Percentiles rank a stretch among this genome's conserved stretches.
phyloP scores from a whole-genome alignment of 148 eudicot species.

The Polygonum maritimum region DNA sequence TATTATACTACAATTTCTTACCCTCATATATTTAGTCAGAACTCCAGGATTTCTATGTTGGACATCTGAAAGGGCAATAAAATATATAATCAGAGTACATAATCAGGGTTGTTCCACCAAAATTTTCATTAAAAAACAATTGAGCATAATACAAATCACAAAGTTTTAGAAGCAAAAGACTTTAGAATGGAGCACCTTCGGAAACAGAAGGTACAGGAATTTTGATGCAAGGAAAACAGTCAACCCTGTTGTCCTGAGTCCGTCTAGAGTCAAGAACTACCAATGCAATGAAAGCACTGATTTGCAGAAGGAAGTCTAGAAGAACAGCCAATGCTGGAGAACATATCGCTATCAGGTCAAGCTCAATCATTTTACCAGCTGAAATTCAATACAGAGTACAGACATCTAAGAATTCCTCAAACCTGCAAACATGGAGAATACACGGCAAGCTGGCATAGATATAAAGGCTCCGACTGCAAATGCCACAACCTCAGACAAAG shows the following conservation, averaged over 20 bases:
- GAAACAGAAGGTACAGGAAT: conserved; percentile 18
- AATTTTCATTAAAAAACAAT: neutral
- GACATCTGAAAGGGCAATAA: conserved; percentile 23
- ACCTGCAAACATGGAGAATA: conserved; percentile 73
- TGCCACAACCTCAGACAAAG: conserved; percentile 56
- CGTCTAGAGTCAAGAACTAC: conserved; percentile 50
- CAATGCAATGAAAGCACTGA: conserved; percentile 57
- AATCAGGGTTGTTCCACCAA: neutral
- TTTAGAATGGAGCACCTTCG: conserved; percentile 22
- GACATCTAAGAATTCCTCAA: conserved; percentile 11
- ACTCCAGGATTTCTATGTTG: conserved; percentile 34
- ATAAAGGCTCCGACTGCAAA: conserved; percentile 63
- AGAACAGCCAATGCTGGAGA: conserved; percentile 54
- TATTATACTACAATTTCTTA: conserved; percentile 8
- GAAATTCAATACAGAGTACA: neutral
- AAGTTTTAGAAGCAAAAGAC: neutral
- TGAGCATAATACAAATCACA: neutral
- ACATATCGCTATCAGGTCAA: conserved; percentile 10
- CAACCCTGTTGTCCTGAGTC: conserved; percentile 49
- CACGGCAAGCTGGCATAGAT: conserved; percentile 70
- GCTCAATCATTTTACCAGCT: conserved; percentile 1
- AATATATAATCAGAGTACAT: conserved; percentile 9
- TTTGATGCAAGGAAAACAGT: conserved; percentile 56
- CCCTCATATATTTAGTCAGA: conserved; percentile 55
- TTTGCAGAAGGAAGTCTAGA: conserved; percentile 55